These are phyloP conservation scores for Acanthamoeba lugdunensis DNA, from an alignment of 208 protist species.

Conservation along the genomic window DNA sequence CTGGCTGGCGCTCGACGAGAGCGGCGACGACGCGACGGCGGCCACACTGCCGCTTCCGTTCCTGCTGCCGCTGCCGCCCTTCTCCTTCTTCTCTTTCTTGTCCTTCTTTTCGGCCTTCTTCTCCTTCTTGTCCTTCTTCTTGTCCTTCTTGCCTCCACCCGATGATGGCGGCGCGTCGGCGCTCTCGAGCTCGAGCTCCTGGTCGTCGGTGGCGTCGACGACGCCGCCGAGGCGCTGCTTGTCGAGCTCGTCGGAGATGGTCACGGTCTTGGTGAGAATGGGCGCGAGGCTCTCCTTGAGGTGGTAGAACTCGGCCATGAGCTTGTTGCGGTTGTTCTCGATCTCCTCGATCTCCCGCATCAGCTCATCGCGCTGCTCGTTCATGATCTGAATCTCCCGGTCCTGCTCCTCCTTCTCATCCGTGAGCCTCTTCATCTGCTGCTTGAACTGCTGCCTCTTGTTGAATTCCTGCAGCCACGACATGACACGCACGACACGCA, in stretches of 20 bases:
- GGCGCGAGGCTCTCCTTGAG: constrained; percentile 52
- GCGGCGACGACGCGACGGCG: background rate
- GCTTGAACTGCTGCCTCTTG: constrained; percentile 47
- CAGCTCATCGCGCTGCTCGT: constrained; percentile 35
- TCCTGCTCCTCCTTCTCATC: constrained; percentile 54
- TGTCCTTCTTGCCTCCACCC: background rate
- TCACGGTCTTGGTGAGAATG: constrained; percentile 37
- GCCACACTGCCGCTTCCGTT: background rate
- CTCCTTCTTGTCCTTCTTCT: constrained; percentile 43
- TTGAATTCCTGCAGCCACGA: background rate
- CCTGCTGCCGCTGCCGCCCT: background rate
- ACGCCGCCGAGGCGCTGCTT: background rate
- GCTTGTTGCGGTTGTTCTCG: background rate
- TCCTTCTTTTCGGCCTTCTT: constrained; percentile 39
- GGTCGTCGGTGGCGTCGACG: background rate
- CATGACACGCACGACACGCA: no score
- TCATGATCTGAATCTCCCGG: background rate
- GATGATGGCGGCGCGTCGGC: background rate
- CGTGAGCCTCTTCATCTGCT: constrained; percentile 11
- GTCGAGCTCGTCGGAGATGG: constrained; percentile 18
- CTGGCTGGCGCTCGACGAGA: background rate
- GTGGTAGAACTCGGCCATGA: constrained; percentile 27
- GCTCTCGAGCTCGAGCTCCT: background rate
- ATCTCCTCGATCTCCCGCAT: constrained; percentile 28
- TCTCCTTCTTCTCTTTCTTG: constrained; percentile 19